phyloP scores from a whole-genome alignment of 768 basidiomycete genomes.

The Tylopilus felleus region DNA sequence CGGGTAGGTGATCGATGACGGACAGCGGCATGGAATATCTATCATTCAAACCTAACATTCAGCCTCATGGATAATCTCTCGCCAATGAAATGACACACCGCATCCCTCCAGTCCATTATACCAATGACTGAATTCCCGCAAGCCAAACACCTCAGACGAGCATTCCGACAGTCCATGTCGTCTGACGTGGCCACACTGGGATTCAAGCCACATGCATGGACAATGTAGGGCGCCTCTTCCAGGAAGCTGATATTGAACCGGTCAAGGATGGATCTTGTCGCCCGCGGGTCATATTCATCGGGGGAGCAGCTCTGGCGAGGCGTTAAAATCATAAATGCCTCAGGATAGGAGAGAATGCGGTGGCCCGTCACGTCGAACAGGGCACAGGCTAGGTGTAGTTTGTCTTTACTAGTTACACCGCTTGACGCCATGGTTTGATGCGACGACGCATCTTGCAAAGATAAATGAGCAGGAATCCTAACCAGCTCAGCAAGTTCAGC shows the following conservation, averaged over 20 bases:
- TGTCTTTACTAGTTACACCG: background rate
- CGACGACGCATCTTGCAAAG: background rate
- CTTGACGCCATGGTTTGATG: too few species aligned
- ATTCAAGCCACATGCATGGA: slow-evolving; percentile 2
- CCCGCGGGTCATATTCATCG: background rate
- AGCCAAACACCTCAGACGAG: slow-evolving; percentile 4
- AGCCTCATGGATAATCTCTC: background rate
- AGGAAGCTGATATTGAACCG: background rate
- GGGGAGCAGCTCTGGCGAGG: background rate
- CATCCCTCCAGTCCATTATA: slow-evolving; percentile 1
- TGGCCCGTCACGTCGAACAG: background rate
- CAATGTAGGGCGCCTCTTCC: background rate
- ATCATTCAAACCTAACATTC: background rate
- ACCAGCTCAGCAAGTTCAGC: background rate
- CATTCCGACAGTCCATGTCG: slow-evolving; percentile 5
- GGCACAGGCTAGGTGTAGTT: slow-evolving; percentile 4
- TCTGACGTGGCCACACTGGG: slow-evolving; percentile 1
- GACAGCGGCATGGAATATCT: background rate
- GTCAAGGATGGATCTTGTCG: background rate
- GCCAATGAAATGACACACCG: background rate
- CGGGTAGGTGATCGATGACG: background rate
- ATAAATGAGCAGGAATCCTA: background rate
- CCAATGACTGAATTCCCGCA: background rate
- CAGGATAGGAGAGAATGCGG: background rate
- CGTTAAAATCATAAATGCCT: background rate